Conservation (phyloP, 2,329 filamentous ascomycete species). For the Bipolaris zeicola region DNA sequence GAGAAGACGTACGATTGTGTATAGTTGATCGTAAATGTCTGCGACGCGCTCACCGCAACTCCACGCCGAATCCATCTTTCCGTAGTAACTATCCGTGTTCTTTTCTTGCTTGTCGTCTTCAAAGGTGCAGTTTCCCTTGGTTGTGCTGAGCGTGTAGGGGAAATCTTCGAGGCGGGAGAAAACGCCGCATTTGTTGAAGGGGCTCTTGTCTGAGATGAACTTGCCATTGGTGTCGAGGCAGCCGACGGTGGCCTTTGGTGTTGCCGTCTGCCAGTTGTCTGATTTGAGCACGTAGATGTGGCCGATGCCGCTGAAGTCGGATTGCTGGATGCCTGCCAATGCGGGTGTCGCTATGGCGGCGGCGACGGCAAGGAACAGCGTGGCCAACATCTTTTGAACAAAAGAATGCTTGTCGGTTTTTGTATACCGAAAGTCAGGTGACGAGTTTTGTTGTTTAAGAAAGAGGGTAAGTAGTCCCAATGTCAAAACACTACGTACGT, state of each 20-base stretch:
- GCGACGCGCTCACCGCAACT: slow-evolving; percentile 27
- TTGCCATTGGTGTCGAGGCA: slow-evolving; percentile 35
- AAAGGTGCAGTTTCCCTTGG: slow-evolving; percentile 42
- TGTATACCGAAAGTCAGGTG: no score
- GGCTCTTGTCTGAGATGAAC: slow-evolving; percentile 20
- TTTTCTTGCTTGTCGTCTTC: slow-evolving; percentile 30
- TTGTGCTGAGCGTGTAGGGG: slow-evolving; percentile 38
- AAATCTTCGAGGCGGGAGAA: slow-evolving; percentile 30
- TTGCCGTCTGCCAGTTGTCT: slow-evolving; percentile 31
- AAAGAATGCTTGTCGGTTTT: no score
- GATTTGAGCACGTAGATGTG: slow-evolving; percentile 40
- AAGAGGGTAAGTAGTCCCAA: no score
- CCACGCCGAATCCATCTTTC: slow-evolving; percentile 34
- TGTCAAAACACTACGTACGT: neutral
- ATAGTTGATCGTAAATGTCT: slow-evolving; percentile 36
- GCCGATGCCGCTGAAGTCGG: slow-evolving; percentile 39
- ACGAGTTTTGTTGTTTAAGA: no score
- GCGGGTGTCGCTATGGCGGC: slow-evolving; percentile 15
- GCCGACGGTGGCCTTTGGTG: slow-evolving; percentile 33
- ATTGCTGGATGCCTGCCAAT: slow-evolving; percentile 27
- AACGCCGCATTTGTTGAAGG: slow-evolving; percentile 25
- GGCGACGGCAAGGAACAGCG: slow-evolving; percentile 13
- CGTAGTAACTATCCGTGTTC: slow-evolving; percentile 41
- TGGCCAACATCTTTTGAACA: slow-evolving; percentile 14
- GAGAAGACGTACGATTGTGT: slow-evolving; percentile 37